A percentile compares a stretch with the other conserved stretches of the same genome.
Evolutionary conservation across 2,329 filamentous ascomycete genomes (phyloP).

Genomic region (Aspergillus novoparasiticus): DNA sequence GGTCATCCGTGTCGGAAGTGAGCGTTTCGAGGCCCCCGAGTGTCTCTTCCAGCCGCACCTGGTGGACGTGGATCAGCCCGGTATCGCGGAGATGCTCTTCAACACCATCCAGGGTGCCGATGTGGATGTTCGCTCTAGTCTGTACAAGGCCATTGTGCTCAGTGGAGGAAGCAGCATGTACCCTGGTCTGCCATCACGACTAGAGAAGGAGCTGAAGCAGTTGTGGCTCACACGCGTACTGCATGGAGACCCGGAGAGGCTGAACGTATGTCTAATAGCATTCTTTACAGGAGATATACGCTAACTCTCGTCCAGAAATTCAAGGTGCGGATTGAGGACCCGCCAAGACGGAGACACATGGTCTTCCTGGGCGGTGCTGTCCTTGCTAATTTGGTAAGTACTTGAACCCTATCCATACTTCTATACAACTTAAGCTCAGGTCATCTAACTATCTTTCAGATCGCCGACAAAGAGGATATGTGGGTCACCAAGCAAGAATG

Average conservation of each 20-base stretch:
- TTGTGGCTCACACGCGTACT: slow-evolving; percentile 93
- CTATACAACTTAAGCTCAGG: neutral
- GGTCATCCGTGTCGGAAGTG: slow-evolving; percentile 92
- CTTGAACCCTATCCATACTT: neutral
- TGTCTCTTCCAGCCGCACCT: slow-evolving; percentile 98
- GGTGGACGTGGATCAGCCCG: slow-evolving; percentile 95
- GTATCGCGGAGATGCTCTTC: slow-evolving; percentile 96
- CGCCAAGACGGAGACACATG: slow-evolving; percentile 94
- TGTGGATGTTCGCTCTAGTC: slow-evolving; percentile 87
- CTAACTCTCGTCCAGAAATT: slow-evolving; percentile 68
- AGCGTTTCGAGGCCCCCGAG: slow-evolving; percentile 96
- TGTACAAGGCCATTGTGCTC: slow-evolving; percentile 97
- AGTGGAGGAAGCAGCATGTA: slow-evolving; percentile 99
- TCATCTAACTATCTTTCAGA: slow-evolving; percentile 49
- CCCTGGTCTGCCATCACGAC: slow-evolving; percentile 85
- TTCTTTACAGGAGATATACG: neutral
- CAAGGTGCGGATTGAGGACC: slow-evolving; percentile 98
- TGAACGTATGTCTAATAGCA: slow-evolving; percentile 60
- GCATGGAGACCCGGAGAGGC: slow-evolving; percentile 84
- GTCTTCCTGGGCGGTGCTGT: slow-evolving; percentile 98
- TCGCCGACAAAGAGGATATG: slow-evolving; percentile 98
- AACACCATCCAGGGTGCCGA: slow-evolving; percentile 97
- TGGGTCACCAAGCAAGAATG: slow-evolving; percentile 98
- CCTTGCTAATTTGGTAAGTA: slow-evolving; percentile 80
- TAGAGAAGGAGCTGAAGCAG: slow-evolving; percentile 99